phyloP scores from a whole-genome alignment of 1,284 basidiomycete species.

The Ustilago xerochloae region DNA sequence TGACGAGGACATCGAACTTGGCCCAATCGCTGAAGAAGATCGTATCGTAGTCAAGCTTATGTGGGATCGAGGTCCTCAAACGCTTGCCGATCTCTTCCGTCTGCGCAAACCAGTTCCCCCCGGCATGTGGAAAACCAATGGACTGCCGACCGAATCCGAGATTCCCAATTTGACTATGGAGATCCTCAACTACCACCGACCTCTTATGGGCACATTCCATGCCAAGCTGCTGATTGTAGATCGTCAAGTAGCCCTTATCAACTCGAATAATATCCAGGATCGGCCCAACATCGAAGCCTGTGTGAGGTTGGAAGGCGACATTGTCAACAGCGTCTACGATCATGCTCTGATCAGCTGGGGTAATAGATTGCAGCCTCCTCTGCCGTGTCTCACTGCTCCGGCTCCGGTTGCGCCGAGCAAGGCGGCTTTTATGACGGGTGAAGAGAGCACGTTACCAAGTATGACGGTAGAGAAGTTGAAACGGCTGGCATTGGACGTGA shows the following conservation, averaged over 20 bases:
- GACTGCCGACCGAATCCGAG: constrained; percentile 58
- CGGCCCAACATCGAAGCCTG: constrained; percentile 69
- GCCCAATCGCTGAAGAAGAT: constrained; percentile 39
- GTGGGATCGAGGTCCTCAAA: constrained; percentile 67
- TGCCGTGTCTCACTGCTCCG: constrained; percentile 72
- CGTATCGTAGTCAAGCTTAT: constrained; percentile 65
- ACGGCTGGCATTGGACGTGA: constrained; percentile 44
- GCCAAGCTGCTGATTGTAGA: constrained; percentile 82
- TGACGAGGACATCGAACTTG: constrained; percentile 37
- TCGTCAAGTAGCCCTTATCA: constrained; percentile 77
- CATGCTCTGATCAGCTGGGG: constrained; percentile 78
- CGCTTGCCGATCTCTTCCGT: constrained; percentile 64
- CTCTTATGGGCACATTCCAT: constrained; percentile 77
- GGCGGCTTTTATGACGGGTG: constrained; percentile 49
- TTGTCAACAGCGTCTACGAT: constrained; percentile 80
- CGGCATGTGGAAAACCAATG: constrained; percentile 60
- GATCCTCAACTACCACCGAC: constrained; percentile 67
- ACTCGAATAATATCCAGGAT: constrained; percentile 80
- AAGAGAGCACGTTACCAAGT: constrained; percentile 38
- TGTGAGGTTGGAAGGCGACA: constrained; percentile 73
- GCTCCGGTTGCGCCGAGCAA: constrained; percentile 53
- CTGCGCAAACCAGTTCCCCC: constrained; percentile 60
- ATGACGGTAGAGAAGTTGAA: constrained; percentile 52
- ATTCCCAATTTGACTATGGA: constrained; percentile 62
- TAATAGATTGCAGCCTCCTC: constrained; percentile 73